phyloP scores from a whole-genome alignment of 495 filamentous ascomycete species.

The Eremomyces bilateralis region DNA sequence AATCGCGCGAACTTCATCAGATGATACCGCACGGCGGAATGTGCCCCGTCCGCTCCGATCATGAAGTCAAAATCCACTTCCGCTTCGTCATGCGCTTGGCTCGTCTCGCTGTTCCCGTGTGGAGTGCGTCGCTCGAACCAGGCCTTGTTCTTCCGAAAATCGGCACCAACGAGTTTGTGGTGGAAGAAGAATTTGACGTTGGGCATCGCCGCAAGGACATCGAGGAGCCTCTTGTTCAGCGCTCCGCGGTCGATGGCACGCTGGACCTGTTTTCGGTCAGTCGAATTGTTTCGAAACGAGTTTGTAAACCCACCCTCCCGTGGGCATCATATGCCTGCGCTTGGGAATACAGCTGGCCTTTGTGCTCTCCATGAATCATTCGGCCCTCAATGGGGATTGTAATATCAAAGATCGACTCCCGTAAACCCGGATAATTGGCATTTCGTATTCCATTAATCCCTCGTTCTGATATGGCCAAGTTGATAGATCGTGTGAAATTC shows the following conservation, averaged over 20 bases:
- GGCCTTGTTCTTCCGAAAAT: conserved; percentile 54
- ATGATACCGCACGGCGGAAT: conserved; percentile 72
- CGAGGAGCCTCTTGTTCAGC: conserved; percentile 70
- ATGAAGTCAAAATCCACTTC: conserved; percentile 74
- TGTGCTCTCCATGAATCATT: conserved; percentile 74
- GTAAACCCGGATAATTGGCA: conserved; percentile 36
- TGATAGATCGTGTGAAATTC: conserved; percentile 97
- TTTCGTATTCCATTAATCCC: conserved; percentile 73
- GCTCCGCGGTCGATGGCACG: conserved; percentile 51
- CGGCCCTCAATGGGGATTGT: conserved; percentile 87
- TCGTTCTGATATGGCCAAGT: conserved; percentile 79
- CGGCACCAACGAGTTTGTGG: conserved; percentile 72
- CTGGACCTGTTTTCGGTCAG: conserved; percentile 23
- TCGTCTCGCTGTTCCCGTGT: conserved; percentile 11
- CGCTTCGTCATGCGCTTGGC: conserved; percentile 47
- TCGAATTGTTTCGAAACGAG: neutral
- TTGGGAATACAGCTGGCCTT: conserved; percentile 48
- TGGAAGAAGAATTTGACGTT: conserved; percentile 86
- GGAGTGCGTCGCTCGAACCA: conserved; percentile 53
- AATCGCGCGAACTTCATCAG: conserved; percentile 84
- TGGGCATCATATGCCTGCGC: conserved; percentile 79
- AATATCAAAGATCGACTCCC: conserved; percentile 47
- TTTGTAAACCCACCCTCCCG: conserved; percentile 39
- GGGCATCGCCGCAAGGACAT: conserved; percentile 56
- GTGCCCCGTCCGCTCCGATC: conserved; percentile 90